phyloP scores from a whole-genome alignment of 2,329 filamentous ascomycete genomes.

The Aureobasidium sp. region DNA sequence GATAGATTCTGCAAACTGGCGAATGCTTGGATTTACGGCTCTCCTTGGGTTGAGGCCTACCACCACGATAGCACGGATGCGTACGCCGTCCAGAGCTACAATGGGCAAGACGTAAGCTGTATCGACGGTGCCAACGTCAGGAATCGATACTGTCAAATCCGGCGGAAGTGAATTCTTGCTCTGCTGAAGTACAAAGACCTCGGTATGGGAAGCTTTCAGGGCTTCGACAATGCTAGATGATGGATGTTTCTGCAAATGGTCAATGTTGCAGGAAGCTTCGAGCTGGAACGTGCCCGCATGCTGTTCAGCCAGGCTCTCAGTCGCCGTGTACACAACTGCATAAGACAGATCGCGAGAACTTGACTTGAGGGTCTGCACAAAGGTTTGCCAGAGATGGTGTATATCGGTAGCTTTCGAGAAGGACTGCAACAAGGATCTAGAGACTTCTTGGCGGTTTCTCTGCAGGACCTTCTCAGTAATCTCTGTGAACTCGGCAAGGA shows the following conservation, averaged over 20 bases:
- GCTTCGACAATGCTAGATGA: not conserved
- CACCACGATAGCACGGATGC: constrained; percentile 33
- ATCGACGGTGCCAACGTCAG: not conserved
- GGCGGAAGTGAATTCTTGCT: constrained; percentile 4
- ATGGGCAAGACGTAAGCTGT: constrained; percentile 13
- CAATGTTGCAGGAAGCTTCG: not conserved
- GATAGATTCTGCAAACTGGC: constrained; percentile 31
- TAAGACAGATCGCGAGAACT: not conserved
- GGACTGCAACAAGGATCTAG: not conserved
- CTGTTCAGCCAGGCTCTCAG: not conserved
- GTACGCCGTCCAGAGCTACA: constrained; percentile 26
- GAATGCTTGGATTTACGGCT: constrained; percentile 33
- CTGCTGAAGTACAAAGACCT: not conserved
- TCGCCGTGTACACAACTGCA: not conserved
- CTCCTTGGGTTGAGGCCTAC: constrained; percentile 34
- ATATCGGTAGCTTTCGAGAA: not conserved
- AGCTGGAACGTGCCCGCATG: constrained; percentile 16
- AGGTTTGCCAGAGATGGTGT: not conserved
- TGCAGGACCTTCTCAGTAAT: constrained; percentile 2
- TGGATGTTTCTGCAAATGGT: not conserved
- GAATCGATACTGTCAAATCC: not conserved
- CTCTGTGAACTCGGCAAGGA: constrained; percentile 15
- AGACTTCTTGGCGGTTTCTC: not conserved
- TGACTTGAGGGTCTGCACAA: not conserved
- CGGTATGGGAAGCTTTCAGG: not conserved